A percentile compares a stretch with the other conserved stretches of the same genome.
Conservation (phyloP, 2,329 filamentous ascomycete species). For the Pestalotiopsis sp. region DNA sequence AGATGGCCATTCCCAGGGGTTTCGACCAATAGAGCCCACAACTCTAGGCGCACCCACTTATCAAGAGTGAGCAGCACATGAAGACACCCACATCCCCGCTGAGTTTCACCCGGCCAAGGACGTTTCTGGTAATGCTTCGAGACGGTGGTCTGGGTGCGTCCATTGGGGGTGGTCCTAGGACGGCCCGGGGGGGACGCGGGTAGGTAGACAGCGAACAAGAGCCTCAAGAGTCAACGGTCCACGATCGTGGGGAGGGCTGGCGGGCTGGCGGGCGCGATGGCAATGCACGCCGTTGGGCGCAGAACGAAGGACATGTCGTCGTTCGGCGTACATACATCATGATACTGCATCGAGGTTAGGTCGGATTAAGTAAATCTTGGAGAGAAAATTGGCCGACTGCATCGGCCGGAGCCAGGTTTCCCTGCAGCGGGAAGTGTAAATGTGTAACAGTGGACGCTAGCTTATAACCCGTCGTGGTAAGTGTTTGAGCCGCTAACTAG, state of each 20-base stretch:
- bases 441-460: not conserved
- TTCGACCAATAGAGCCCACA: not conserved
- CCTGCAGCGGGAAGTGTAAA: conserved; percentile 2
- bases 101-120: not conserved
- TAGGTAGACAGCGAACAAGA: not conserved
- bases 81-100: not conserved
- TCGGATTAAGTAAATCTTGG: conserved; percentile 6
- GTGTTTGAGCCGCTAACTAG: not conserved
- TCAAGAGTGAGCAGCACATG: not conserved
- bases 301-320: not conserved
- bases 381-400: not conserved
- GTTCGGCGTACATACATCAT: not conserved
- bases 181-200: not conserved
- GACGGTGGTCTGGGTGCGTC: not conserved
- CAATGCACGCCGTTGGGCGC: not conserved
- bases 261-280: not conserved
- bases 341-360: conserved; percentile 7
- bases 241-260: not conserved
- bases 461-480: conserved; percentile 1
- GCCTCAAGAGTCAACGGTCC: not conserved
- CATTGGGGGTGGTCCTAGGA: not conserved
- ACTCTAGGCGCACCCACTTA: not conserved
- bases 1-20: not conserved
- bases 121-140: not conserved
- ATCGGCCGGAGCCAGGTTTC: not conserved